Evolutionary conservation across 2,329 filamentous ascomycete genomes (phyloP).

Genomic region (Fonsecaea erecta): DNA sequence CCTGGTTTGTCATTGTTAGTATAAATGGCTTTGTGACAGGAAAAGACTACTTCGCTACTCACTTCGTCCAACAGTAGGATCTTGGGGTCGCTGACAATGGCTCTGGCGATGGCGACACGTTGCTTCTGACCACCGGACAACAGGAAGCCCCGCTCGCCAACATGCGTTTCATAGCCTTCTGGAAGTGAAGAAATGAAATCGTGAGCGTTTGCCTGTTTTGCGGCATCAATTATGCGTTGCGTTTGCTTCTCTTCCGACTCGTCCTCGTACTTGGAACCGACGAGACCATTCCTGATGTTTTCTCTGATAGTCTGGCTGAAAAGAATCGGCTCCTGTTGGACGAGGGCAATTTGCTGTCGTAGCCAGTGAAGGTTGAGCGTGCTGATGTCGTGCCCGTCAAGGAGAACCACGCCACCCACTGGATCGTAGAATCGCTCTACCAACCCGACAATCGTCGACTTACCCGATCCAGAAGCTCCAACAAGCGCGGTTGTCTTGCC

Average conservation of each 20-base stretch:
- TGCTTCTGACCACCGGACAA: constrained; percentile 96
- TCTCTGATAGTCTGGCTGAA: constrained; percentile 88
- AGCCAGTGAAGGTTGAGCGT: constrained; percentile 87
- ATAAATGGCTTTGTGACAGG: neutral
- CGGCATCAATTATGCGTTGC: constrained; percentile 76
- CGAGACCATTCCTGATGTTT: constrained; percentile 88
- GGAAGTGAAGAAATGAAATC: constrained; percentile 84
- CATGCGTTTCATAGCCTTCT: constrained; percentile 88
- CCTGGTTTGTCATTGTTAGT: constrained; percentile 46
- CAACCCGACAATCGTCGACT: constrained; percentile 90
- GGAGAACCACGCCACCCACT: constrained; percentile 73
- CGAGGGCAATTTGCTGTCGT: constrained; percentile 86
- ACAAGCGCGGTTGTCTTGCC: constrained; percentile 93
- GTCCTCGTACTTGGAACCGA: constrained; percentile 77
- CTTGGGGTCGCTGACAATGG: constrained; percentile 88
- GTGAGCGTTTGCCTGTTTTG: constrained; percentile 90
- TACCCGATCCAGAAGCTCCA: constrained; percentile 90
- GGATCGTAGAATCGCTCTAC: constrained; percentile 95
- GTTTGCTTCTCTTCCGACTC: constrained; percentile 69
- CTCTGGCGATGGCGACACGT: constrained; percentile 90
- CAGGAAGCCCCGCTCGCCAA: constrained; percentile 92
- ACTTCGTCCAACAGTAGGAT: constrained; percentile 85
- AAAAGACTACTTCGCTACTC: neutral
- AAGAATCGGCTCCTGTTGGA: constrained; percentile 89
- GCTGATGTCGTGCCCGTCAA: constrained; percentile 83